These are phyloP conservation scores for Chlorociboria aeruginascens DNA, from an alignment of 495 filamentous ascomycete species.

Conservation along the genomic window DNA sequence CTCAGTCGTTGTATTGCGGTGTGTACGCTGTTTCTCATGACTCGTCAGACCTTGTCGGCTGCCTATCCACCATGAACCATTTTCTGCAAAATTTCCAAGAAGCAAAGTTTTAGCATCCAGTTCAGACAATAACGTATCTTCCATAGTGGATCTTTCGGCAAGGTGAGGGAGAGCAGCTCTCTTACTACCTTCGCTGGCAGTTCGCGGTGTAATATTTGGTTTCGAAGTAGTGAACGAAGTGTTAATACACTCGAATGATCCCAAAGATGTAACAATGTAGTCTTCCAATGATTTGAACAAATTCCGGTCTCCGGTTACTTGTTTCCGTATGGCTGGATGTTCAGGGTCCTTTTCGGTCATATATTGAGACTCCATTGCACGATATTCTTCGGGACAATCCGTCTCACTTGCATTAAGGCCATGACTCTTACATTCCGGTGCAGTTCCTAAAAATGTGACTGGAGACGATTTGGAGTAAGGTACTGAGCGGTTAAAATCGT, in stretches of 20 bases:
- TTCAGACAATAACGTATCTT: constrained; percentile 31
- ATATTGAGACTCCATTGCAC: not conserved
- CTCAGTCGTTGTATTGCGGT: constrained; percentile 6
- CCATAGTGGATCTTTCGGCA: not conserved
- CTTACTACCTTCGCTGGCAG: constrained; percentile 29
- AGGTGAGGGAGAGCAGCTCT: not conserved
- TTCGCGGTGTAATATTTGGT: constrained; percentile 21
- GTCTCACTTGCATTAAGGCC: not conserved
- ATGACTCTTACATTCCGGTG: constrained; percentile 2
- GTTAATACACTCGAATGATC: constrained; percentile 59
- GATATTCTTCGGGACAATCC: not conserved
- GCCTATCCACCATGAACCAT: constrained; percentile 76
- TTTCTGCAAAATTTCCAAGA: constrained; percentile 70
- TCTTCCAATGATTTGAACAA: constrained; percentile 68
- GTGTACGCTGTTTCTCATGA: constrained; percentile 23
- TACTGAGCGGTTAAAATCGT: not conserved
- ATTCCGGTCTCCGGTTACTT: constrained; percentile 13
- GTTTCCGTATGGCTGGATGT: not conserved
- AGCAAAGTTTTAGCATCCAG: constrained; percentile 70
- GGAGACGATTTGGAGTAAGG: constrained; percentile 14
- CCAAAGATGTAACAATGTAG: constrained; percentile 58
- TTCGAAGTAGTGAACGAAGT: constrained; percentile 47
- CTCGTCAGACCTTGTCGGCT: constrained; percentile 30
- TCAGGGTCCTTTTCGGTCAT: not conserved
- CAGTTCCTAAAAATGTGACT: constrained; percentile 7